Conservation (phyloP, 768 basidiomycete species). For the Russula vinacea region DNA sequence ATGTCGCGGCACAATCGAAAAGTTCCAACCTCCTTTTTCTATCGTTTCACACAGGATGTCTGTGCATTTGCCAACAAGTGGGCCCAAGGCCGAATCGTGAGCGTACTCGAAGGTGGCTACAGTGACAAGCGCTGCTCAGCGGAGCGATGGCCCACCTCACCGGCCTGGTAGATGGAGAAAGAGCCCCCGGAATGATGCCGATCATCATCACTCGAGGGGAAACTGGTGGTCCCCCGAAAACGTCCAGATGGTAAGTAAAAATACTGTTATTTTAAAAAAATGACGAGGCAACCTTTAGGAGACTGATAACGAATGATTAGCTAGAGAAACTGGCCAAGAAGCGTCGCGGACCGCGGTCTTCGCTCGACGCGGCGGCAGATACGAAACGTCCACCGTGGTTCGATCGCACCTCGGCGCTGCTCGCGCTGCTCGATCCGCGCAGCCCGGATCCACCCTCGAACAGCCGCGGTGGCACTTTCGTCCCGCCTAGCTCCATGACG, state of each 20-base stretch:
- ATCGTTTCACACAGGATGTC: conserved; percentile 75
- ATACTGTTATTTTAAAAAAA: too few relatives aligned
- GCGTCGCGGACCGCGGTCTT: conserved; percentile 17
- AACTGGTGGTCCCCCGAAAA: conserved; percentile 37
- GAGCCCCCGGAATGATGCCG: background rate
- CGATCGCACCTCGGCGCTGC: conserved; percentile 25
- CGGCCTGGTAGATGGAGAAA: conserved; percentile 51
- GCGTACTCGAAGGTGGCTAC: conserved; percentile 94
- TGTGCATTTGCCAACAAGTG: conserved; percentile 59
- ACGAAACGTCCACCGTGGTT: conserved; percentile 20
- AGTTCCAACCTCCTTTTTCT: conserved; percentile 83
- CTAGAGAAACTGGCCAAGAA: conserved; percentile 26
- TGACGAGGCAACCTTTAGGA: background rate
- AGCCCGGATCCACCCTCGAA: conserved; percentile 9
- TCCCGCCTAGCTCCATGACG: conserved; percentile 25
- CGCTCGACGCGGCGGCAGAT: conserved; percentile 4
- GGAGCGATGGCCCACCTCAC: conserved; percentile 78
- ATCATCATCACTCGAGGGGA: conserved; percentile 1
- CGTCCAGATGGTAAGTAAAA: conserved; percentile 23
- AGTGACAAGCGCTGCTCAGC: conserved; percentile 82
- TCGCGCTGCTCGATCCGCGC: conserved; percentile 19
- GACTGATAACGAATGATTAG: conserved; percentile 13
- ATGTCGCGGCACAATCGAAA: conserved; percentile 94
- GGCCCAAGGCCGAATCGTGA: conserved; percentile 69
- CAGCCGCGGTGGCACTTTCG: conserved; percentile 8